Evolutionary conservation across 108 stramenopile species (phyloP).

Genomic region (Ochromonas danica): DNA sequence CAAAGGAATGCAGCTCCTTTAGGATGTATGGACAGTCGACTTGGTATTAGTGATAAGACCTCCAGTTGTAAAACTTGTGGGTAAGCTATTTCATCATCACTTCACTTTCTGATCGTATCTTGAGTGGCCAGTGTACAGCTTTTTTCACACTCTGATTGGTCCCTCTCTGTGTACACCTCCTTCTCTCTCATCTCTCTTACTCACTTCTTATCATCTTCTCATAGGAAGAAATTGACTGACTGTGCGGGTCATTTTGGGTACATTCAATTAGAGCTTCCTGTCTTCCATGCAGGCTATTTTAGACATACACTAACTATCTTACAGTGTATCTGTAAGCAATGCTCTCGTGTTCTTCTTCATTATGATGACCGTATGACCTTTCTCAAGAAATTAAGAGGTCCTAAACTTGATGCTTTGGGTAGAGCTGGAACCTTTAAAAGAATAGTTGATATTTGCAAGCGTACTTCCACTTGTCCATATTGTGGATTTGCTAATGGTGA

Average conservation of each 20-base stretch:
- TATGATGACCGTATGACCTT: conserved; percentile 60
- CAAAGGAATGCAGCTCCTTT: conserved; percentile 76
- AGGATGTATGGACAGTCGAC: conserved; percentile 83
- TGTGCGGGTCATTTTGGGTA: conserved; percentile 96
- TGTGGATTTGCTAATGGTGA: conserved; percentile 83
- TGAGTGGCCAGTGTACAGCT: too few species aligned
- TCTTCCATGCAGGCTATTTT: conserved; percentile 96
- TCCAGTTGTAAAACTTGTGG: conserved; percentile 79
- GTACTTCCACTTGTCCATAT: conserved; percentile 72
- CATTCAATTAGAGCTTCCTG: conserved; percentile 87
- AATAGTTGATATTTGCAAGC: conserved; percentile 89
- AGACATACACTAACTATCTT: conserved; percentile 82
- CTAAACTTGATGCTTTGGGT: conserved; percentile 72
- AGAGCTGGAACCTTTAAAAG: conserved; percentile 71
- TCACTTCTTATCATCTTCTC: not conserved
- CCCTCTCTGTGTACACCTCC: too few species aligned
- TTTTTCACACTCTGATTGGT: too few species aligned
- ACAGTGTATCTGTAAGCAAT: conserved; percentile 95
- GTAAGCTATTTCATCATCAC: too few species aligned
- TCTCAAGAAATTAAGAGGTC: conserved; percentile 73
- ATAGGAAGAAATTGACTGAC: conserved; percentile 70
- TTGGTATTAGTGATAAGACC: conserved; percentile 89
- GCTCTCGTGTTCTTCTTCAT: conserved; percentile 79
- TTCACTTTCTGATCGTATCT: too few species aligned
- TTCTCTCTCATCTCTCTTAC: too few species aligned